Evolutionary conservation across 1,139 yeast species (phyloP).

Genomic region (Kodamaea ohmeri): DNA sequence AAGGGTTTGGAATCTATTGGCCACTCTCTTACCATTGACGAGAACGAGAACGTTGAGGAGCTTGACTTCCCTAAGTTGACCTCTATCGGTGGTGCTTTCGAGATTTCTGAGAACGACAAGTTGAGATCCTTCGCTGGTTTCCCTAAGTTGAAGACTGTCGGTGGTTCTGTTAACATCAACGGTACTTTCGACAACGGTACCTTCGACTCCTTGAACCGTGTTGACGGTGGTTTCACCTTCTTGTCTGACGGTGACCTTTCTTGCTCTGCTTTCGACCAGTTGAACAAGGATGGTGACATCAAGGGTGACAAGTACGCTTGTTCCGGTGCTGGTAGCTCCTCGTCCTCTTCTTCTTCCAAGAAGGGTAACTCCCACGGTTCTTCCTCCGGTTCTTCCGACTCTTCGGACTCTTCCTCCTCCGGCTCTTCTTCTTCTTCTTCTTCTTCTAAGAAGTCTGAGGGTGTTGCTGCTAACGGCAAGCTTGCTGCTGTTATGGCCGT

Average conservation of each 20-base stretch:
- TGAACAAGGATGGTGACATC: constrained; percentile 71
- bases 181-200: constrained; percentile 84
- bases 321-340: constrained; percentile 63
- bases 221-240: constrained; percentile 88
- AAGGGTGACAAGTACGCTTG: constrained; percentile 89
- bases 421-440: constrained; percentile 22
- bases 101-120: constrained; percentile 76
- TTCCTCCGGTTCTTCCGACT: constrained; percentile 27
- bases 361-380: constrained; percentile 27
- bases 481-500: constrained; percentile 55
- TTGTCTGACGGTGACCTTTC: constrained; percentile 76
- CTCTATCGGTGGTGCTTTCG: constrained; percentile 83
- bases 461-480: constrained; percentile 35
- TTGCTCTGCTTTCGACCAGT: constrained; percentile 70
- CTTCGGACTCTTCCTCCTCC: constrained; percentile 27
- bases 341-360: constrained; percentile 51
- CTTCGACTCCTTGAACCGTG: constrained; percentile 67
- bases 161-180: constrained; percentile 79
- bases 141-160: constrained; percentile 67
- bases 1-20: constrained; percentile 63
- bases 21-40: constrained; percentile 72
- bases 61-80: constrained; percentile 70
- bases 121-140: constrained; percentile 69
- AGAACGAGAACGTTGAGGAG: constrained; percentile 70
- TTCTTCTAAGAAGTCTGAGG: constrained; percentile 24